Base-by-base conservation (phyloP, 331 rosid species). In the Phaseolus coccineus region DNA sequence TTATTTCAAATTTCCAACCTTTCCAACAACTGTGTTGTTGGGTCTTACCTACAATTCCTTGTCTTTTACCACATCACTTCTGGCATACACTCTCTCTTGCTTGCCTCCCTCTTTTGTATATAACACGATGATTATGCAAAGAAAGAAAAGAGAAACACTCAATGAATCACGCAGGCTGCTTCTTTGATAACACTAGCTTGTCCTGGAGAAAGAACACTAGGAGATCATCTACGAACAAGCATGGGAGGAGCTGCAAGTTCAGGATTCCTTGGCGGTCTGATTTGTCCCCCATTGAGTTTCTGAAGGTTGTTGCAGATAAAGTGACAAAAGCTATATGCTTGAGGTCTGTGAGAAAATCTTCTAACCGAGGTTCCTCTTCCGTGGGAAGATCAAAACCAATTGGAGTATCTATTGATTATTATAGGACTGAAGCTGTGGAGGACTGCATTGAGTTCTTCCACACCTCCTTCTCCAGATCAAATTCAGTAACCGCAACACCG, bases 381-480 rank as follows among this genome's bases (percentile, higher is more conserved):
- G 57, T 80, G 4, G 84, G 81, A 76, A 79, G 82, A 80, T 86
- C 98, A 39, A 87, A 85, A 74, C 73, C 81, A 0, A 59, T 73
- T 1, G 92, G 82, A 8, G 64, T 78, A 24, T 74, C 88, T 30
- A 65, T 74, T 61, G 98, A 94, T 86, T 88, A 87, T 57, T 87
- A 84, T 35, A 86, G 91, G 78, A 78, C 89, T 66, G 95, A 90
- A 64, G 97, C 97, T 31, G 85, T 94, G 30, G 97, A 94, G 74
- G 97, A 94, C 67, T 94, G 98, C 86, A 94, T 94, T 69, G 90
- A 92, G 86, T 92, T 92, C 90, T 86, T 94, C 53, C 93, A 92
- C 79, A 69, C 97, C 62, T 91, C 97, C 61, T 86, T 86, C 58
- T 88, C 96, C 15, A 82, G 91, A 82, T 86, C 95, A 62, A 88